Evolutionary conservation across 2,329 filamentous ascomycete genomes (phyloP), one percentile per base, ranked within the genome.

Genomic region (Trichoderma gracile): DNA sequence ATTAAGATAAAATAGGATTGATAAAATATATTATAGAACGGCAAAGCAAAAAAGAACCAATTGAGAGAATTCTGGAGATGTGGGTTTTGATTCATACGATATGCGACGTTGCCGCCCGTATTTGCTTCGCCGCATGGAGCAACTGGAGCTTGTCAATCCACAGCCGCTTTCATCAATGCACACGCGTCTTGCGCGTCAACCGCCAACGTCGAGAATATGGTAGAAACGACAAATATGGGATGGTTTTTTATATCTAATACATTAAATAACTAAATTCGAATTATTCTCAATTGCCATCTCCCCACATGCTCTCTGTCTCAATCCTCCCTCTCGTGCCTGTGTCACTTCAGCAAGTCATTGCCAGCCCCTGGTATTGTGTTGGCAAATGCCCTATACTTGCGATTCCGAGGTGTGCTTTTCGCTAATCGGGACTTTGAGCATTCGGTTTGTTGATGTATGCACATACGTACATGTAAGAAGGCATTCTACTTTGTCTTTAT

Each of bases 311-410:
- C 40, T 38, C 33, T 23, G 54, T 56, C n/a, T 60, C 57, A 50
- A 42, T n/a, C 15, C 57, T 46, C 42, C 33, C 33, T 38, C 10
- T 55, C 33, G 33, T 10, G 38, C 42, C 21, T 40, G 57, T 65
- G 63, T 65, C 63, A 65, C 49, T 52, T 65, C 63, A 56, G 63
- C 57, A 52, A 56, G 56, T 45, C 49, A 40, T 46, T n/a, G 57
- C 45, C 57, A 40, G 3, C 58, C 58, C 58, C 47, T 43, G 21
- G 38, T 47, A 21, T 23, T 19, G 5, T 10, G 40, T 38, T 38
- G 33, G 33, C 10, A 38, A 8, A 38, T 14, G 3, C 17, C 58
- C 38, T 47, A 38, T 49, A 42, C 49, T 42, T 15, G 43, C 14
- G 17, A 55, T 65, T 49, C 40, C 42, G 47, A 49, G 56, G n/a